These are phyloP conservation scores for Dovyalis caffra DNA, from an alignment of 345 rosid species.

Conservation along the genomic window DNA sequence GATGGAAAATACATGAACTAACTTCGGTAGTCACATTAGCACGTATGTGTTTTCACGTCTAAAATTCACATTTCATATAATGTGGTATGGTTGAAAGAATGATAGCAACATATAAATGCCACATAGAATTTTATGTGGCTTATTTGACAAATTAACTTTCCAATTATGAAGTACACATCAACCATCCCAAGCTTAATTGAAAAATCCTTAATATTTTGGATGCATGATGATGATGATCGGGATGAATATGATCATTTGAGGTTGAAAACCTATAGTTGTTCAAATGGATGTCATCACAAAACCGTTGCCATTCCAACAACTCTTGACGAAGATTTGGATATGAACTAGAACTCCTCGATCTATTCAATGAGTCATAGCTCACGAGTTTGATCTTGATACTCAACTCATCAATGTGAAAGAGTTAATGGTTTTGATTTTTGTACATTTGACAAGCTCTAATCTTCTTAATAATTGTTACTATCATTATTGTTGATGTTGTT, in stretches of 20 bases:
- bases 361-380: slow-evolving; percentile 20
- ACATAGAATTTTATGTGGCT: too few relatives aligned
- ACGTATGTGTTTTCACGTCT: too few relatives aligned
- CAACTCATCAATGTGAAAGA: slow-evolving; percentile 40
- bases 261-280: slow-evolving; percentile 32
- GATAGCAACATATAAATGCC: too few relatives aligned
- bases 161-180: too few relatives aligned
- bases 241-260: slow-evolving; percentile 25
- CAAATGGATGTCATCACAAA: slow-evolving; percentile 66
- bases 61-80: too few relatives aligned
- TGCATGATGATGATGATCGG: background rate
- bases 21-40: too few relatives aligned
- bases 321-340: slow-evolving; percentile 76
- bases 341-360: slow-evolving; percentile 67
- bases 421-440: slow-evolving; percentile 32
- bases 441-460: slow-evolving; percentile 26
- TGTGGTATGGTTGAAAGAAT: too few relatives aligned
- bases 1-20: too few relatives aligned
- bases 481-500: slow-evolving; percentile 4
- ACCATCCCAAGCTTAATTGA: too few relatives aligned
- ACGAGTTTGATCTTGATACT: slow-evolving; percentile 39
- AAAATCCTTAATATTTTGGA: too few relatives aligned
- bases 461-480: slow-evolving; percentile 19
- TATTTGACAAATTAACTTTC: too few relatives aligned
- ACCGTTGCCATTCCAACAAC: slow-evolving; percentile 54